Evolutionary conservation across 2,329 filamentous ascomycete species (phyloP).

Genomic region (Fusarium sp.): DNA sequence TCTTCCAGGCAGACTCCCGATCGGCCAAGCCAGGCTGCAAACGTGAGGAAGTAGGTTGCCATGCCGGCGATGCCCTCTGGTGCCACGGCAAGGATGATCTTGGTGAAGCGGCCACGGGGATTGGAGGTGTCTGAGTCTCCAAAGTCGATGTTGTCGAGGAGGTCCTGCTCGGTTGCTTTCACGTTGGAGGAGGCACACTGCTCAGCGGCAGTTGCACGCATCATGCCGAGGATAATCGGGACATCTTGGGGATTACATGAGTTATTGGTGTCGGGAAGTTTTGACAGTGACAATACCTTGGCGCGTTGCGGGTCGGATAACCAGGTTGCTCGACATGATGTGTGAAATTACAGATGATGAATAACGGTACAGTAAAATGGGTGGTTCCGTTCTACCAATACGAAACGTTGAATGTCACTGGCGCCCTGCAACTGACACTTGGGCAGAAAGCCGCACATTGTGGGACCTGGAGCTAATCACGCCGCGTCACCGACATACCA

Average conservation of each 20-base stretch:
- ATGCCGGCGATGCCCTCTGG: slow-evolving; percentile 17
- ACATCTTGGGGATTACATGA: slow-evolving; percentile 3
- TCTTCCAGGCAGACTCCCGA: slow-evolving; percentile 9
- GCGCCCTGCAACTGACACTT: background rate
- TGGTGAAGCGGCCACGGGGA: slow-evolving; percentile 1
- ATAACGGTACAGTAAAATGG: background rate
- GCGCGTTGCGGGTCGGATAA: slow-evolving; percentile 1
- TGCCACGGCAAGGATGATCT: slow-evolving; percentile 2
- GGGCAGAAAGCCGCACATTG: background rate
- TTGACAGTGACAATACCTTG: background rate
- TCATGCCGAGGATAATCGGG: slow-evolving; percentile 4
- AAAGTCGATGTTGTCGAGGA: slow-evolving; percentile 6
- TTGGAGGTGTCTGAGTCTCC: background rate
- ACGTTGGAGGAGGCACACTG: background rate
- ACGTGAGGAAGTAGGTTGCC: slow-evolving; percentile 18
- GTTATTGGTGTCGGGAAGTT: background rate
- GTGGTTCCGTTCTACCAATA: background rate
- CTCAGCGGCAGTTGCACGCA: slow-evolving; percentile 10
- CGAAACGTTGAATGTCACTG: background rate
- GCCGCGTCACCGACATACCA: slow-evolving; percentile 5
- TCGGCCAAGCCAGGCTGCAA: slow-evolving; percentile 5
- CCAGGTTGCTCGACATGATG: background rate
- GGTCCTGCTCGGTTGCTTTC: slow-evolving; percentile 13
- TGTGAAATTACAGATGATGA: background rate
- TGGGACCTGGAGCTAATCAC: slow-evolving; percentile 3